Evolutionary conservation across 164 flowering plant species (phyloP), one percentile per base, ranked within the genome.

Genomic region (Chimonanthus salicifolius): DNA sequence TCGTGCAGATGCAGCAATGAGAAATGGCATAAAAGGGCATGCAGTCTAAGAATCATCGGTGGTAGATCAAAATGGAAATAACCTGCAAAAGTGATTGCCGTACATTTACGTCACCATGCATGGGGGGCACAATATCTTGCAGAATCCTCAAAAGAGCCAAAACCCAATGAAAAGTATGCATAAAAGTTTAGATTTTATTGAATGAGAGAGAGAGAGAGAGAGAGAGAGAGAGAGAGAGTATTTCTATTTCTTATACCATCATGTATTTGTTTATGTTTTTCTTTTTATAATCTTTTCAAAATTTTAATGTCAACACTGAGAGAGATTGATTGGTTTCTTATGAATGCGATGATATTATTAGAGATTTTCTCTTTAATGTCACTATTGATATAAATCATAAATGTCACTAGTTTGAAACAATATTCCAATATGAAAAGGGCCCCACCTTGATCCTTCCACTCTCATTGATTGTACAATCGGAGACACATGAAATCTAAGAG

Each of bases 101-200:
- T 54, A 10, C 60, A 9, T 3, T 4, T 10, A 54, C 8, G 60
- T 13, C 46, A 44, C 16, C 68, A 66, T 44, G 3, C 46, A 45
- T 45, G 68, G 77, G 77, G 72, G 50, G 72, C 77, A 74, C 67
- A 69, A 69, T 62, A 74, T 74, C 77, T n/a, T 69, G 68, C 72
- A 74, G 58, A 74, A 74, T 74, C 77, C 11, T 13, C 13, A 62
- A 62, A 69, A 69, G 75, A 71, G 72, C 76, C 73, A 83, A 77
- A 62, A 71, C 67, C 33, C 65, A 47, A 13, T 60, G 65, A 15
- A 76, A 58, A 58, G 74, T 45, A 73, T 70, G 3, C 71, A 48
- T 74, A 74, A 74, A 74, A 69, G 66, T 58, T 69, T 33, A 66
- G 73, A 69, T 20, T 20, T 20, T 20, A 20, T 20, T 20, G 21